Evolutionary conservation across 306 rosid species (phyloP).

Genomic region (Argentina anserina): DNA sequence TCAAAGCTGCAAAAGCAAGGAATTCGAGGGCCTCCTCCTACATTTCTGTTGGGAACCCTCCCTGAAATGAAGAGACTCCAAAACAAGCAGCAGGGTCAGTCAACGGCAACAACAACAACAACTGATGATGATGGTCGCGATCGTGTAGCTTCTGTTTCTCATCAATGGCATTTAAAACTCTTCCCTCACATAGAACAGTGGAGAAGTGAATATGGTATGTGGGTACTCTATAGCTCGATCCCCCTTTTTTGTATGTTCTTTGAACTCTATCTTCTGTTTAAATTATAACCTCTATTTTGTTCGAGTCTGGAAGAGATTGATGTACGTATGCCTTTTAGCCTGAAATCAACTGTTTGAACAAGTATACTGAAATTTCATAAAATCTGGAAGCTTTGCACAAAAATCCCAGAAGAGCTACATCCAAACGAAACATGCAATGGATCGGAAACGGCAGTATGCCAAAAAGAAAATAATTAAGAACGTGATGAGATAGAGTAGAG

Average conservation of each 20-base stretch:
- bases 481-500: no score
- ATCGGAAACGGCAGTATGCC: no score
- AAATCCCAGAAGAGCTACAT: no score
- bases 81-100: background rate
- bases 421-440: no score
- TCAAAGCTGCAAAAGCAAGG: conserved; percentile 57
- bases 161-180: conserved; percentile 41
- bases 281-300: background rate
- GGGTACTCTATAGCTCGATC: background rate
- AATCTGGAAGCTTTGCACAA: no score
- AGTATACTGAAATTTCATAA: no score
- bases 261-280: background rate
- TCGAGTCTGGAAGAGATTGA: background rate
- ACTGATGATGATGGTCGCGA: background rate
- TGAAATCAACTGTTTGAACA: no score
- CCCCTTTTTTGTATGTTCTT: background rate
- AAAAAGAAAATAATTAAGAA: no score
- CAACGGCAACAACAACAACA: background rate
- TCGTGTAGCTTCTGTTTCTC: conserved; percentile 23
- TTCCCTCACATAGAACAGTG: conserved; percentile 50
- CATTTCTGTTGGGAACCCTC: conserved; percentile 50
- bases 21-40: conserved; percentile 54
- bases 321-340: no score
- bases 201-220: conserved; percentile 51
- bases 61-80: conserved; percentile 38